Base-by-base conservation (phyloP, 2,329 filamentous ascomycete genomes). In the Claviceps digitariae region DNA sequence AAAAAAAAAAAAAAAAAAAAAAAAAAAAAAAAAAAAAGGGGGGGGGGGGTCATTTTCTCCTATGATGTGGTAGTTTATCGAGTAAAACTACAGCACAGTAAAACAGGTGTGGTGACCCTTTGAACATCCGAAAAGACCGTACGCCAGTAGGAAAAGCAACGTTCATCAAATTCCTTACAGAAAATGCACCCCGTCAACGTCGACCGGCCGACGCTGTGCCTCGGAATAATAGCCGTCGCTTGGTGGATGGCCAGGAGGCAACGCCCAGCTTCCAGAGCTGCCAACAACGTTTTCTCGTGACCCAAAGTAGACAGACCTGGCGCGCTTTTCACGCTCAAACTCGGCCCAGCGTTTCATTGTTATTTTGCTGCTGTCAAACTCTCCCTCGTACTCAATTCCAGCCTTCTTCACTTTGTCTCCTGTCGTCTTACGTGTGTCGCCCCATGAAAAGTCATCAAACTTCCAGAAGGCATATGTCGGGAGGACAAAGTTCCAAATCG, bases 381-480 rank as follows among this genome's bases (percentile, higher is more conserved):
- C 93, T 58, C 93, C 93, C 69, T 96, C 89, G 58, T 85, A 85
- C 64, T 91, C 90, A 57, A 90, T 83, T 34, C 88, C 87, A 2
- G 79, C 87, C 72, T 91, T 93, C 75, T 91, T 90, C 15, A 81
- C 84, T 73, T 86, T 88, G 65, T 95, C 91, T 29, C 90, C 90
- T 0, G 84, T 87, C 43, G 91, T 95, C 80, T 97, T 95, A 57
- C 93, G 83, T 53, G 93, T 98, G 58, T 98, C 94, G 64, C 93
- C 93, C 93, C 93, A 98, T 54, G 87, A 95, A 76, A 98, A 98
- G 74, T 98, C 93, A 67, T 98, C 93, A 67, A 98, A 98, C 73
- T 98, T 97, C 93, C 93, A 98, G 76, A 91, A 98, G 3, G 93
- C 86, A 66, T 98, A 98, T 8, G 82, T 81, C 0, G 93, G 93